Base-by-base conservation (phyloP, 139 green algal species). In the Yamagishiella unicocca region DNA sequence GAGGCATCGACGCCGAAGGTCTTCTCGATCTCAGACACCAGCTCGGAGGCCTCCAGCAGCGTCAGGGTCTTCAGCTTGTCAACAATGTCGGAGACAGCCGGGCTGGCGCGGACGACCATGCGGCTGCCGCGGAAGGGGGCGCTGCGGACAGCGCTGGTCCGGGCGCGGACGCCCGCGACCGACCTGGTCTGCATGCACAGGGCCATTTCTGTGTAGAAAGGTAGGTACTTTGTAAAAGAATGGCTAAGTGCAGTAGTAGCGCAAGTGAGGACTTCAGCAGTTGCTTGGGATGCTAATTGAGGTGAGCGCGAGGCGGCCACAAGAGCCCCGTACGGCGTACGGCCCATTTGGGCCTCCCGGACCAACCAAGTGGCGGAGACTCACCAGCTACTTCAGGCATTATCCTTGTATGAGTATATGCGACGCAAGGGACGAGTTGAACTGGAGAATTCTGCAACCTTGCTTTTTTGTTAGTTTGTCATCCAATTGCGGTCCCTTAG, bases 21-120 rank as follows among this genome's bases (percentile, higher is more conserved):
- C 79, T 90, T 90, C 92, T 96, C 93, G 76, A 96, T 96, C 87
- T 93, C 85, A 71, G 87, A 92, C 72, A 91, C 90, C 78, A 96
- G 89, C 88, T 96, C 93, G 3, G 89, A 89, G 27, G 93, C 93
- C 84, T 96, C 93, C 72, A 96, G 86, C 71, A 96, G 90, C 9
- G 93, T 95, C 82, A 96, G 72, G 37, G 87, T 93, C 92, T 96
- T 96, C 27, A 96, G 89, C 89, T 94, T 94, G 80, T 96, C 92
- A 45, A 96, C 92, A 82, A 91, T 91, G 40, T 91, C 87, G 24
- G 81, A 86, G 3, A 91, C 87, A 78, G 87, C 82, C 22, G 87
- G 81, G 43, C 58, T 83, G 50, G 81, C 72, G 27, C 81, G 81
- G n/a, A 91, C 87, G 27, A 85, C 72, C 45, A 72, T 68, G 73